Evolutionary conservation across 2,329 filamentous ascomycete species (phyloP), one percentile per base, ranked within the genome.

Genomic region (Coniochaeta sp.): DNA sequence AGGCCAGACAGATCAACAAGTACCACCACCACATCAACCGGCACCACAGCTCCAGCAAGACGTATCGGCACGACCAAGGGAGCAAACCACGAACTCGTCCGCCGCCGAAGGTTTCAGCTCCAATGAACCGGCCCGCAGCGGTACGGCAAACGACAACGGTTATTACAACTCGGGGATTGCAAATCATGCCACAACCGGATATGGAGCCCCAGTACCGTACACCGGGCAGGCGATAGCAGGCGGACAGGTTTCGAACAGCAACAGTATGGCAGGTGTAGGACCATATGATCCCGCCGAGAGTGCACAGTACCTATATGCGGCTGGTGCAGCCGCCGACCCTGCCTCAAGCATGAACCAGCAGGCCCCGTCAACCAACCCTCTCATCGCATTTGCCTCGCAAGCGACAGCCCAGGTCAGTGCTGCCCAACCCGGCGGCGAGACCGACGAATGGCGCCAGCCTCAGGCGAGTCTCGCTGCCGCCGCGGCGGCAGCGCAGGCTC

Each of bases 331-430:
- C 40, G 64, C 59, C 4, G 47, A 65, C 14, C 60, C 60, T 44
- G 59, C 60, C 26, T 36, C 65, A 0, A 61, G 62, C 3, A 59
- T 64, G 9, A 61, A 59, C 40, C 50, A 52, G 17, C 42, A 61
- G 5, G 61, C 57, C 6, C 47, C 62, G 1, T n/a, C 66, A 7
- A 56, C 62, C 16, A 76, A 77, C 32, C 72, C 75, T 0, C 65
- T 79, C 57, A 68, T 76, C 4, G 67, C 72, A 1, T 80, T 78
- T 55, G 72, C 71, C 2, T 67, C 72, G 4, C 76, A 75, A 55
- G 55, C 55, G 9, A 30, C 55, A 6, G 55, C 55, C 22, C 34
- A 44, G 36, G 55, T 57, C 34, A 12, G 34, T 17, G 34, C 55
- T 71, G n/a, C 58, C 58, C 19, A 63, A 64, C n/a, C 47, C 69